These are phyloP conservation scores for Mortierella claussenii DNA, from an alignment of 192 early-diverging fungal species.

Conservation along the genomic window DNA sequence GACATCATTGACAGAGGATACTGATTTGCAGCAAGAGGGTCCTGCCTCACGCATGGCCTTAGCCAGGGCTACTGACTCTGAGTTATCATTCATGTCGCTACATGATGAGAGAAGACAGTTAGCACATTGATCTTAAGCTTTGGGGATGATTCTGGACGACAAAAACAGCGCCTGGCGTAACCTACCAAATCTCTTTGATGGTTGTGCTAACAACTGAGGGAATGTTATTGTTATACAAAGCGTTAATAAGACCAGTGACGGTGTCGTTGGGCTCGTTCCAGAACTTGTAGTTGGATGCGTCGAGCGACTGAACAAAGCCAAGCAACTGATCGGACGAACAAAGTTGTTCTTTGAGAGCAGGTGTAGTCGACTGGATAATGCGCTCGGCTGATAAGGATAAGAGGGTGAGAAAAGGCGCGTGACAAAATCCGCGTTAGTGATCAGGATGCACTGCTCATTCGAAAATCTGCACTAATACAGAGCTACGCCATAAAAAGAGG, in stretches of 20 bases:
- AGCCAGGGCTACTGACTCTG: constrained; percentile 37
- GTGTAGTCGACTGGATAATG: constrained; percentile 25
- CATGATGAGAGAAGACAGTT: constrained; percentile 2
- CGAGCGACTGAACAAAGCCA: constrained; percentile 41
- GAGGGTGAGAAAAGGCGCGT: background rate
- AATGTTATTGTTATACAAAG: constrained; percentile 49
- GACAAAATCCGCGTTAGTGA: background rate
- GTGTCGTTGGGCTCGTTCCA: constrained; percentile 49
- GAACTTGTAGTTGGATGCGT: constrained; percentile 32
- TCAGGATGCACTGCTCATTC: too few relatives aligned
- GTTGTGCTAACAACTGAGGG: constrained; percentile 12
- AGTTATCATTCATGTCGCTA: constrained; percentile 46
- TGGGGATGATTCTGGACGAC: too few relatives aligned
- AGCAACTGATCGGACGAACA: constrained; percentile 22
- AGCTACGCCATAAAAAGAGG: too few relatives aligned
- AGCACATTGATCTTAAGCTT: too few relatives aligned
- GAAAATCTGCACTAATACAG: too few relatives aligned
- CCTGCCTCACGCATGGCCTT: constrained; percentile 64
- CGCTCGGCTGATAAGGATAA: constrained; percentile 31
- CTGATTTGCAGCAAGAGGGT: constrained; percentile 59
- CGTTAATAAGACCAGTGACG: constrained; percentile 31
- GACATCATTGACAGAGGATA: constrained; percentile 53
- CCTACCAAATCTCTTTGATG: constrained; percentile 47
- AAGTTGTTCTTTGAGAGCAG: constrained; percentile 43
- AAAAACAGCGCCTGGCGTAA: background rate